phyloP scores from a whole-genome alignment of 257 asterid species.

The Linderniella brevidens region DNA sequence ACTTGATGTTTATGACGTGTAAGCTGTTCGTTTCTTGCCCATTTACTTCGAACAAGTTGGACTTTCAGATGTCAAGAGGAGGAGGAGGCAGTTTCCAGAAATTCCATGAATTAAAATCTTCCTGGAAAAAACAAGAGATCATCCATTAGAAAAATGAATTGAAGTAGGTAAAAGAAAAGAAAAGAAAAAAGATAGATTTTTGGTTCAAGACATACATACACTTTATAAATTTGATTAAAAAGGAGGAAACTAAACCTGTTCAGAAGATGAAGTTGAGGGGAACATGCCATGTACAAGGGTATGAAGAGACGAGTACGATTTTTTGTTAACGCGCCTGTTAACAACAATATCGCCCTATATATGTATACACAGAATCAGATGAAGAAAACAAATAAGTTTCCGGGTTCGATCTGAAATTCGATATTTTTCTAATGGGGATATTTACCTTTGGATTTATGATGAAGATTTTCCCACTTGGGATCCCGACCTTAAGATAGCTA shows the following conservation, averaged over 20 bases:
- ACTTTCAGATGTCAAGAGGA: slow-evolving; percentile 1
- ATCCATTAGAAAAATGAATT: background rate
- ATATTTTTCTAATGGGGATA: too few relatives aligned
- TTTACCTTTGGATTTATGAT: slow-evolving; percentile 85
- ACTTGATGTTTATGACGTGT: too few relatives aligned
- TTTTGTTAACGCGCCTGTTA: slow-evolving; percentile 52
- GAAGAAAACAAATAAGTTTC: too few relatives aligned
- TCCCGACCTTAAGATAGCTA: slow-evolving; percentile 90
- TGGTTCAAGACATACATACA: too few relatives aligned
- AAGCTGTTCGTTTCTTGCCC: too few relatives aligned
- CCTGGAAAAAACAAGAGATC: slow-evolving; percentile 25
- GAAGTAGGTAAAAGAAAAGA: background rate
- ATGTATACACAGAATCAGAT: background rate
- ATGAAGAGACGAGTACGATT: slow-evolving; percentile 56
- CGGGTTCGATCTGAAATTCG: too few relatives aligned
- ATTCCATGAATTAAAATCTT: slow-evolving; percentile 71
- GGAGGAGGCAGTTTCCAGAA: slow-evolving; percentile 71
- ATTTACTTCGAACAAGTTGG: too few relatives aligned
- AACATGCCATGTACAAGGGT: slow-evolving; percentile 72
- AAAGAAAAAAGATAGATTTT: background rate
- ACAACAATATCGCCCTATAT: slow-evolving; percentile 80
- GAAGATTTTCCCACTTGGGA: slow-evolving; percentile 80
- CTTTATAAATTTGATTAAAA: background rate
- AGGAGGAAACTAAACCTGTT: slow-evolving; percentile 38
- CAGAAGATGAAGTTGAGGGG: slow-evolving; percentile 42